Evolutionary conservation across 352 stramenopile species (phyloP), one percentile per base, ranked within the genome.

Genomic region (Phytophthora hibernalis): DNA sequence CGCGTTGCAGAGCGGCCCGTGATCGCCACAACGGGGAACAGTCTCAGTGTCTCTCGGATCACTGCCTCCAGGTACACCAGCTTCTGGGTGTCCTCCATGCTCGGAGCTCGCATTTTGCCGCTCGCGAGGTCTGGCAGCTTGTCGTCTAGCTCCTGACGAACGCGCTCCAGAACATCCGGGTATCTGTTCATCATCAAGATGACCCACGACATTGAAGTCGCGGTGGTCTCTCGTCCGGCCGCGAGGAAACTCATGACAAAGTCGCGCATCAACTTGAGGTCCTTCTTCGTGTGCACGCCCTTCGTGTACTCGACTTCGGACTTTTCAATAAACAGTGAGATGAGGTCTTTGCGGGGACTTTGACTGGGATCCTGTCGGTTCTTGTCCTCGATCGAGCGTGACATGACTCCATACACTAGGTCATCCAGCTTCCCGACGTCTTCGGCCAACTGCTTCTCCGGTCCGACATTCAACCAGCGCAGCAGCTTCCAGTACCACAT

Each of bases 181-280:
- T 91, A 78, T 24, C 73, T 74, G 15, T 79, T 80, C 35, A 96
- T 54, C 75, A 93, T 90, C 30, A 91, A 64, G 11, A 96, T 66
- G 18, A 92, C 80, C 83, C 83, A 96, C 18, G 73, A 76, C 53
- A 97, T 78, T 0, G 74, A 79, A 22, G 77, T 79, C 7, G 87
- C 78, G 0, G 88, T 96, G 1, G 89, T 96, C 58, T 94, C 88
- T 8, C 83, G 67, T 10, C 89, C 88, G 51, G 87, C 85, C 20
- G 80, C 71, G 33, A 95, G 70, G 52, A 96, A 91, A 18, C 75
- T 90, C 22, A 97, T 73, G 11, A 87, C 72, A 48, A 97, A 90
- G 70, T 96, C 84, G n/a, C 85, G 83, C 40, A 97, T 82, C 8
- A 93, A 61, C 16, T 79, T 83, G 3, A 75, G 26, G 28, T 79